Base-by-base conservation (phyloP, 192 early-diverging fungal genomes). In the Coemansia sp. region DNA sequence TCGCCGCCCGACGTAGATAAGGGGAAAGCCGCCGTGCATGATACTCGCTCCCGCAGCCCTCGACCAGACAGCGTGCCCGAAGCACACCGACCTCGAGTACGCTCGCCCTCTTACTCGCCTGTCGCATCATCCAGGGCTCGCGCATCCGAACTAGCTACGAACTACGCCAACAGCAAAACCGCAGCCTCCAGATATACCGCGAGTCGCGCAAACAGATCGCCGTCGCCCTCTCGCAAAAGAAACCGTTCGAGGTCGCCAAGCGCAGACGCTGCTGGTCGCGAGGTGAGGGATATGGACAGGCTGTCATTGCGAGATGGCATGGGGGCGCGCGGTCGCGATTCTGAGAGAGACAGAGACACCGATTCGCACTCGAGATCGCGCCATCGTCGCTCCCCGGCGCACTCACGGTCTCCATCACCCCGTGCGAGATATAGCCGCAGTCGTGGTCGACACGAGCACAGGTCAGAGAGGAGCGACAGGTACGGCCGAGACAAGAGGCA, bases 21-120 rank as follows among this genome's bases (percentile, higher is more conserved):
- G 15, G 27, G 17, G 4, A 58, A 20, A 9, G 56, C 20, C 9
- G 56, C 2, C 11, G 35, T 58, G 36, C 8, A 20, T 14, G 36
- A 31, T 40, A 63, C 42, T 20, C 67, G 14, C 35, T 15, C 27
- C n/a, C 60, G 43, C 12, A 66, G 46, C 20, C 56, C 56, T 1
- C 39, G 20, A 22, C 25, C 61, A 15, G 27, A 39, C 37, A 15
- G 6, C 15, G 35, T 27, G 14, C 36, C 38, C 4, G 17, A 25
- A 10, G 31, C 42, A 29, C 35, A 3, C 19, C 62, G 43, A 11
- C 29, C 19, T 22, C 60, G 63, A 24, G 71, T 73, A 32, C 76
- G 76, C 63, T 73, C 76, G n/a, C 76, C 76, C 14, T 79, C 76
- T 3, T 70, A 70, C 43, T 79, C 76, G 22, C 76, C 76, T 14